A percentile compares a stretch with the other conserved stretches of the same genome.
Conservation (phyloP, 768 basidiomycete species). For the Pulveroboletus frians region DNA sequence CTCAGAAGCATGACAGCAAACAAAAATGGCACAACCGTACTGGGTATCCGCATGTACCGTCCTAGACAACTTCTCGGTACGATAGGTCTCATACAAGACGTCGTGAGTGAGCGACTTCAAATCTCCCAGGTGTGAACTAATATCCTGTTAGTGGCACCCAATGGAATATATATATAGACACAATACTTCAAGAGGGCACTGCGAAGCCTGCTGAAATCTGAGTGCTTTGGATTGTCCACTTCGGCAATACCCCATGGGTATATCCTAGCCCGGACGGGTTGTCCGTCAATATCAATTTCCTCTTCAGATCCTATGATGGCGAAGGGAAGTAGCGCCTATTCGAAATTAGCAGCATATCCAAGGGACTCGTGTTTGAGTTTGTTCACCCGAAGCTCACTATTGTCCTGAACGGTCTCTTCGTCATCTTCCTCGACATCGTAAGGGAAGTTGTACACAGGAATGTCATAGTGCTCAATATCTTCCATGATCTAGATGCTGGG, state of each 20-base stretch:
- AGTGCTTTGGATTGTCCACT: slow-evolving; percentile 99
- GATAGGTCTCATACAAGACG: slow-evolving; percentile 92
- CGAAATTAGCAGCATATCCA: slow-evolving; percentile 5
- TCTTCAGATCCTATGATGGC: slow-evolving; percentile 97
- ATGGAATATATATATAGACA: slow-evolving; percentile 3
- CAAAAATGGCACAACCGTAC: slow-evolving; percentile 33
- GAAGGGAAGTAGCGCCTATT: slow-evolving; percentile 86
- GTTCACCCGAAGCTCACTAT: slow-evolving; percentile 85
- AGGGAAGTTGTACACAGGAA: slow-evolving; percentile 99
- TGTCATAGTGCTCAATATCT: slow-evolving; percentile 97
- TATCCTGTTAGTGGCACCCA: slow-evolving; percentile 7
- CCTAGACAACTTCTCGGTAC: slow-evolving; percentile 93
- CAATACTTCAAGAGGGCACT: slow-evolving; percentile 84
- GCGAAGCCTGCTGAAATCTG: slow-evolving; percentile 92
- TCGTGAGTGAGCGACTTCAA: slow-evolving; percentile 93
- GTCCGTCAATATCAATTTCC: slow-evolving; percentile 89
- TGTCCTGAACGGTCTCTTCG: slow-evolving; percentile 96
- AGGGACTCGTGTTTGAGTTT: background rate
- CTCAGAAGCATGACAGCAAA: slow-evolving; percentile 22
- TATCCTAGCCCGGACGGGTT: slow-evolving; percentile 85
- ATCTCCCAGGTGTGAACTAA: slow-evolving; percentile 89
- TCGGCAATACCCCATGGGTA: slow-evolving; percentile 99
- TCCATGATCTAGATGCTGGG: slow-evolving; percentile 81
- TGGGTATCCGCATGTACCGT: slow-evolving; percentile 78
- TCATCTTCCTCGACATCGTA: slow-evolving; percentile 99